phyloP scores from a whole-genome alignment of 805 yeast genomes.

The Saturnispora gosingensis region DNA sequence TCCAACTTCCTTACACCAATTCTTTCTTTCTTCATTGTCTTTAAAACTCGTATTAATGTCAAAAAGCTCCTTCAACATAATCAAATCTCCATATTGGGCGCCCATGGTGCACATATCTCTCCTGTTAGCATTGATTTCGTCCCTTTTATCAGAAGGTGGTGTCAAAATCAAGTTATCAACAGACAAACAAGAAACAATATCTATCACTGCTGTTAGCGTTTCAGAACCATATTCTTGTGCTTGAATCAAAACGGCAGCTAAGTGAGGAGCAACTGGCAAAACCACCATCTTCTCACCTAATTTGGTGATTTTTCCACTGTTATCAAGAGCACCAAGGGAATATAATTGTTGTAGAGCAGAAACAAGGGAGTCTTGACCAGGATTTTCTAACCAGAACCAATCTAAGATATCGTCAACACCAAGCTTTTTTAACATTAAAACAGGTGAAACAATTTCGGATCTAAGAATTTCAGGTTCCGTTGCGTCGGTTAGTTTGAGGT shows the following conservation, averaged over 20 bases:
- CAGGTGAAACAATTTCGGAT: constrained; percentile 76
- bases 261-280: constrained; percentile 85
- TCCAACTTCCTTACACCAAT: constrained; percentile 77
- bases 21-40: constrained; percentile 46
- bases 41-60: constrained; percentile 42
- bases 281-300: constrained; percentile 83
- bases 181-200: constrained; percentile 85
- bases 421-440: constrained; percentile 71
- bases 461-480: constrained; percentile 92
- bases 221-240: constrained; percentile 41
- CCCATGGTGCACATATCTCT: constrained; percentile 63
- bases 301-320: constrained; percentile 63
- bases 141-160: constrained; percentile 72
- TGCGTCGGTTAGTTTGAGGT: constrained; percentile 51
- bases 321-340: constrained; percentile 70
- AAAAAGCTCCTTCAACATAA: constrained; percentile 71
- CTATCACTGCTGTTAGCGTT: constrained; percentile 58
- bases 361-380: constrained; percentile 67
- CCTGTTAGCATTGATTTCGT: constrained; percentile 73
- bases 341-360: constrained; percentile 73
- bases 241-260: constrained; percentile 72
- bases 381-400: constrained; percentile 92
- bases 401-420: constrained; percentile 75
- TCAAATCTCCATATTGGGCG: constrained; percentile 68
- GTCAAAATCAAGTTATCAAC: constrained; percentile 81